Evolutionary conservation across 176 grass and related monocot genomes (phyloP), one percentile per base, ranked within the genome.

Genomic region (Eleusine coracana): DNA sequence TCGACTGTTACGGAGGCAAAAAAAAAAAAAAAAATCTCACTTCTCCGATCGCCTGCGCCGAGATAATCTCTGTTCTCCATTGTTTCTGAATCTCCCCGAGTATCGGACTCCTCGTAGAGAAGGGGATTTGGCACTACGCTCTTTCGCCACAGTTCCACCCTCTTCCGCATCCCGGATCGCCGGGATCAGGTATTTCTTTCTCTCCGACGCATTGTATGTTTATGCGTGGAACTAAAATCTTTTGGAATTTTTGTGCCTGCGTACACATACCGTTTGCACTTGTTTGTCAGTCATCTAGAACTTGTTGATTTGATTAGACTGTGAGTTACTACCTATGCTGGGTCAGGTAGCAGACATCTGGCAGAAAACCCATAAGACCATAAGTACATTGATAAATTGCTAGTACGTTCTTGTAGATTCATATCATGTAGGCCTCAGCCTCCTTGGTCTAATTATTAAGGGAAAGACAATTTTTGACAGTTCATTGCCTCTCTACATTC

Each of bases 131-230:
- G 1, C 17, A 0, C 66, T 56, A 34, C 31, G 40, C 12, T 71
- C 50, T 17, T 21, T 71, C 52, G 21, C 8, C 37, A 2, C n/a
- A 21, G 80, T 15, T 36, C 25, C 25, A 15, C 2, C 39, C n/a
- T 21, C 56, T 64, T 13, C 8, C 11, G 34, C 48, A 17, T 74
- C 60, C 18, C 48, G 37, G 45, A 45, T 80, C 59, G 11, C 46
- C 58, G 68, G 59, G 76, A 86, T 67, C 69, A 74, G 84, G 84
- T 86, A 68, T 10, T 1, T 58, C n/a, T 2, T 59, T 23, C 56
- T 10, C 21, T 48, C 48, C 28, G 52, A 18, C 56, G 62, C 12
- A 4, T 65, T 59, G 0, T 62, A 62, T 62, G 59, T 62, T 62
- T 21, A 23, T 23, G 56, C 6, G 2, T 59, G 21, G 20, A 59